Conservation (phyloP, 805 yeast species). For the Yarrowia alimentaria region DNA sequence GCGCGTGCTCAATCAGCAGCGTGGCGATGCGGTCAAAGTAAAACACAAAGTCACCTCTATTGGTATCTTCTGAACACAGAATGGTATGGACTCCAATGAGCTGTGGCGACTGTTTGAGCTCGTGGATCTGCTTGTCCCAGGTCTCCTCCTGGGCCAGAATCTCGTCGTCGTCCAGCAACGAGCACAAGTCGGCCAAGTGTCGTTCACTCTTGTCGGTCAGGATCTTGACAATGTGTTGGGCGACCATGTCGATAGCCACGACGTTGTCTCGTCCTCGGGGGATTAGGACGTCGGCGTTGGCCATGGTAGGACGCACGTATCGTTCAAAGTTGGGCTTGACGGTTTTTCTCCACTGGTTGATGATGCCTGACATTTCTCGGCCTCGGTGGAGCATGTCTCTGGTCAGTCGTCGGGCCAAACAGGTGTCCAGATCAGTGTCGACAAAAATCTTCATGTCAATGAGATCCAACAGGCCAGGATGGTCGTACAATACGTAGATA, state of each 20-base stretch:
- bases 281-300: constrained; percentile 79
- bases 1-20: constrained; percentile 63
- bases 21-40: constrained; percentile 81
- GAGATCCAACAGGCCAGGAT: constrained; percentile 58
- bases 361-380: constrained; percentile 75
- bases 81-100: constrained; percentile 69
- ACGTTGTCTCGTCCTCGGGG: constrained; percentile 84
- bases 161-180: constrained; percentile 48
- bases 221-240: constrained; percentile 74
- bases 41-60: constrained; percentile 77
- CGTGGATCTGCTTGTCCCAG: constrained; percentile 32
- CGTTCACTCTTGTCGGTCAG: constrained; percentile 59
- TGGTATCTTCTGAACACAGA: constrained; percentile 53
- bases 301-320: constrained; percentile 71
- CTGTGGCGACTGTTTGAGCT: constrained; percentile 57
- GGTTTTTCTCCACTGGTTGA: constrained; percentile 84
- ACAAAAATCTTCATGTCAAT: constrained; percentile 89
- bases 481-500: constrained; percentile 72
- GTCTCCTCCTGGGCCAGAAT: constrained; percentile 27
- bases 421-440: constrained; percentile 90
- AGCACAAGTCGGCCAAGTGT: constrained; percentile 64
- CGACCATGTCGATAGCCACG: constrained; percentile 76
- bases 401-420: constrained; percentile 81
- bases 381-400: constrained; percentile 87
- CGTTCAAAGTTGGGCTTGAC: constrained; percentile 90